Conservation (phyloP, 352 stramenopile genomes). For the Phytopythium mirpurense region DNA sequence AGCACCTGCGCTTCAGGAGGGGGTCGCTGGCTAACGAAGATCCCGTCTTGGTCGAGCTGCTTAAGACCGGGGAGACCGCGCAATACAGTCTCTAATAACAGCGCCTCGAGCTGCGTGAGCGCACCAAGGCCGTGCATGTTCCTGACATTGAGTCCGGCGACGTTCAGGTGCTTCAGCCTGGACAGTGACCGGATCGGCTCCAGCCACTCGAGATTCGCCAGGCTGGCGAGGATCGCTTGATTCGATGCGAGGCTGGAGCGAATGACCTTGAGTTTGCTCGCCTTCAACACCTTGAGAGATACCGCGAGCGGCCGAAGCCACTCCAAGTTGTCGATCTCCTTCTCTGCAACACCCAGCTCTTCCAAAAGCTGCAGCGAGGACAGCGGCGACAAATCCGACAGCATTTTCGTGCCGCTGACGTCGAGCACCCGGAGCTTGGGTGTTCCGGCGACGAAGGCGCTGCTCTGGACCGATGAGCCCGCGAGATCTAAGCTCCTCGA, state of each 20-base stretch:
- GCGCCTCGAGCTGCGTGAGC: slow-evolving; percentile 1
- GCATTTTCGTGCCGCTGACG: background rate
- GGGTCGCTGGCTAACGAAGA: background rate
- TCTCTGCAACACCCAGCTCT: slow-evolving; percentile 1
- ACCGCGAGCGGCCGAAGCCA: slow-evolving; percentile 2
- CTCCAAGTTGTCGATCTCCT: background rate
- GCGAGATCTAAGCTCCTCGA: slow-evolving; percentile 3
- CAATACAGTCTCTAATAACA: background rate
- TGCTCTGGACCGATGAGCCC: background rate
- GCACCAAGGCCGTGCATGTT: background rate
- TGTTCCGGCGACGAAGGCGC: background rate
- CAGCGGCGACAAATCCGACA: background rate
- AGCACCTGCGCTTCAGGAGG: background rate
- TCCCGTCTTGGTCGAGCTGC: background rate
- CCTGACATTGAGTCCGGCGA: background rate
- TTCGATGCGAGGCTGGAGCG: slow-evolving; percentile 1
- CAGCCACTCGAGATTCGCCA: slow-evolving; percentile 1
- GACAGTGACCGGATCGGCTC: slow-evolving; percentile 2
- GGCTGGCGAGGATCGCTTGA: background rate
- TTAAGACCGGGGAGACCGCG: background rate
- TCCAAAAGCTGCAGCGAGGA: background rate
- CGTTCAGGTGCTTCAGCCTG: slow-evolving; percentile 1
- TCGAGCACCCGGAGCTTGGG: background rate
- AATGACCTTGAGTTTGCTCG: background rate
- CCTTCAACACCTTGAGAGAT: slow-evolving; percentile 2